phyloP scores from a whole-genome alignment of 2,329 filamentous ascomycete genomes.

The Curvularia sp. region DNA sequence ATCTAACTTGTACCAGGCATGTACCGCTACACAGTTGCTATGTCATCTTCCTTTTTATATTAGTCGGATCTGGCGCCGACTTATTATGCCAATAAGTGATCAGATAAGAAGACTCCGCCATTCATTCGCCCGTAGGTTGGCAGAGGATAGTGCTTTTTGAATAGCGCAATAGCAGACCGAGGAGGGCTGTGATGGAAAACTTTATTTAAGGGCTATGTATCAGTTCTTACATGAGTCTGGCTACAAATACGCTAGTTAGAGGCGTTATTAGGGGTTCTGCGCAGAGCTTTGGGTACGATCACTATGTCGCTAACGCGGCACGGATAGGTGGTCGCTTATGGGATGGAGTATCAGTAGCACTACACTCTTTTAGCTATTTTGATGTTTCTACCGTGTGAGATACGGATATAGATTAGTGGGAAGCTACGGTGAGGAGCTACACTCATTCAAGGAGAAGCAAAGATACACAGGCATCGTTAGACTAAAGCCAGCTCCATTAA shows the following conservation, averaged over 20 bases:
- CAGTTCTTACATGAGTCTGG: not conserved
- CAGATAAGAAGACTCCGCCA: constrained; percentile 7
- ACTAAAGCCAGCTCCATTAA: too few relatives aligned
- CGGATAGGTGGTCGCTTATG: not conserved
- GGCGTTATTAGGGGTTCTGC: constrained; percentile 1
- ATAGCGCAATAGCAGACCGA: not conserved
- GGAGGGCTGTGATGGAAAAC: not conserved
- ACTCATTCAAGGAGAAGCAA: too few relatives aligned
- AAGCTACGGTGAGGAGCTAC: too few relatives aligned
- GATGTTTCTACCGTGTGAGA: too few relatives aligned
- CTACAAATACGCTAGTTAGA: constrained; percentile 1
- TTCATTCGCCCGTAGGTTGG: not conserved
- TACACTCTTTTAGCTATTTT: too few relatives aligned
- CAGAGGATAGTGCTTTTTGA: not conserved
- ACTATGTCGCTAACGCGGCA: not conserved
- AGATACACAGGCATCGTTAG: too few relatives aligned
- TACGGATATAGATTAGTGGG: too few relatives aligned
- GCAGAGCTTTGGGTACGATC: not conserved
- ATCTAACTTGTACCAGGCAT: constrained; percentile 8
- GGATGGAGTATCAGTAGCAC: constrained; percentile 1
- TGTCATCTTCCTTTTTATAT: constrained; percentile 10
- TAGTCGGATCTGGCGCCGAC: constrained; percentile 6
- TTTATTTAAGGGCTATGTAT: not conserved
- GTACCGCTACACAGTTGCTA: constrained; percentile 5
- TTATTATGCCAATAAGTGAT: constrained; percentile 4